phyloP scores from a whole-genome alignment of 345 rosid species.

The Microcos paniculata region DNA sequence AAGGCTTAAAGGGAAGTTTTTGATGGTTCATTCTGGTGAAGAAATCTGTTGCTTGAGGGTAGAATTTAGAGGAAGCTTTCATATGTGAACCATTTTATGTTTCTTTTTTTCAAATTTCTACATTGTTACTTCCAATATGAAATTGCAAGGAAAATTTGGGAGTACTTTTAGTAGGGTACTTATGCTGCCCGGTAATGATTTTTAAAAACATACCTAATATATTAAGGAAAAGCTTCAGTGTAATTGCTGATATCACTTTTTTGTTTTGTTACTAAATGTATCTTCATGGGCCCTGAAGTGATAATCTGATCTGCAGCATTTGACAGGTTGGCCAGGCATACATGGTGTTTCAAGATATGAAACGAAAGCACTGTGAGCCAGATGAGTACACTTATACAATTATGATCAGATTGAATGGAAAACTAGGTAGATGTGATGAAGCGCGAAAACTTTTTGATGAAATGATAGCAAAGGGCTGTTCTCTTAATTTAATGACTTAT shows the following conservation, averaged over 20 bases:
- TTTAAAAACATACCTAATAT: background rate
- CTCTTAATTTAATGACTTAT: conserved; percentile 59
- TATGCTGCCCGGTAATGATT: background rate
- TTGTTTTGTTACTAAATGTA: background rate
- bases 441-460: conserved; percentile 64
- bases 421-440: conserved; percentile 56
- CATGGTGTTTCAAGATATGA: conserved; percentile 83
- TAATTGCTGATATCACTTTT: background rate
- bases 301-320: conserved; percentile 68
- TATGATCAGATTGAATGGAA: conserved; percentile 79
- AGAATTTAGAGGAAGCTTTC: background rate
- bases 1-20: background rate
- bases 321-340: conserved; percentile 72
- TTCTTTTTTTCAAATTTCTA: background rate
- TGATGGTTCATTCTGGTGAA: background rate
- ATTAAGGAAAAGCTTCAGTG: background rate
- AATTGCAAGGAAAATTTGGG: background rate
- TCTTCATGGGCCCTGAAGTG: conserved; percentile 25
- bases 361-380: conserved; percentile 56
- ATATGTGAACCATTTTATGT: background rate
- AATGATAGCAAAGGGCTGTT: conserved; percentile 57
- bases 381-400: conserved; percentile 83
- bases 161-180: background rate
- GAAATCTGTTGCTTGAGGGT: background rate
- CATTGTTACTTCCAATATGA: background rate